Conservation (phyloP, 1,284 basidiomycete genomes). For the Cutaneotrichosporon mucoides region DNA sequence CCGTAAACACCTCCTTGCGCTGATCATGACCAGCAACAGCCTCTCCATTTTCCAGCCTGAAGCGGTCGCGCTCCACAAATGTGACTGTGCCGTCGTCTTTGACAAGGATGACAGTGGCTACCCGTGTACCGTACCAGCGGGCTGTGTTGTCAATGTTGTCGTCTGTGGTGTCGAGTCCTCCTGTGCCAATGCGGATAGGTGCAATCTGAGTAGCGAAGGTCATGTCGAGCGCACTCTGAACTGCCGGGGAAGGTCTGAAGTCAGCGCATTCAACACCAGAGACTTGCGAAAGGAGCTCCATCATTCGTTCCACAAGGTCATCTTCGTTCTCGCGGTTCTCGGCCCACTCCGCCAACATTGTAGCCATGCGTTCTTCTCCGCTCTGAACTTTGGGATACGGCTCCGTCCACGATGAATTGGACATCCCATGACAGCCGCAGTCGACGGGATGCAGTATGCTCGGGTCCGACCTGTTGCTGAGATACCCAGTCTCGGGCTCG, state of each 20-base stretch:
- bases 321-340: constrained; percentile 19
- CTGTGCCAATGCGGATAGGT: constrained; percentile 22
- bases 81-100: constrained; percentile 34
- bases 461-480: constrained; percentile 36
- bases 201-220: constrained; percentile 27
- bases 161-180: background rate
- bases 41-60: constrained; percentile 27
- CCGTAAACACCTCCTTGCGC: background rate
- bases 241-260: constrained; percentile 10
- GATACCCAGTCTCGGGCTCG: constrained; percentile 27
- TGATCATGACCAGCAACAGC: constrained; percentile 1
- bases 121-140: constrained; percentile 44
- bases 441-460: constrained; percentile 7
- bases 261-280: background rate
- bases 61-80: constrained; percentile 44
- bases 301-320: constrained; percentile 34
- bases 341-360: constrained; percentile 25
- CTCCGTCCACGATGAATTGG: constrained; percentile 35
- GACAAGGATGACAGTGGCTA: constrained; percentile 43
- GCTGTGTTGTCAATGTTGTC: background rate
- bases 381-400: constrained; percentile 44
- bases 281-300: constrained; percentile 38
- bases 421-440: constrained; percentile 26
- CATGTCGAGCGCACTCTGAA: constrained; percentile 14
- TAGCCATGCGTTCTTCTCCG: constrained; percentile 31